phyloP scores from a whole-genome alignment of 176 grass and related monocot species.

The Juncus effusus region DNA sequence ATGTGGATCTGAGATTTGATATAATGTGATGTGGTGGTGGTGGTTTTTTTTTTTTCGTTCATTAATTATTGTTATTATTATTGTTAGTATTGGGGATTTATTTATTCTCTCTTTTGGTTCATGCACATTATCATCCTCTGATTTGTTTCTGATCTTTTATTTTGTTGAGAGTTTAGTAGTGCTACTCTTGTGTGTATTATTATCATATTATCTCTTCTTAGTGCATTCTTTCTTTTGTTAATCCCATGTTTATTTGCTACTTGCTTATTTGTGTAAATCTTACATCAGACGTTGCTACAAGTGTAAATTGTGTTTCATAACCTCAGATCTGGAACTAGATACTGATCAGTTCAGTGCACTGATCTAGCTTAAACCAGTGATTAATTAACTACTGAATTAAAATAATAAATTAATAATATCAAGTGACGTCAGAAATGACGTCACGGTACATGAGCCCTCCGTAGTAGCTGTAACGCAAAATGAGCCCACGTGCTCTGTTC shows the following conservation, averaged over 20 bases:
- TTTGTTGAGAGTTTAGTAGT: constrained; percentile 23
- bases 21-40: not conserved
- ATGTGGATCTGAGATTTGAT: constrained; percentile 10
- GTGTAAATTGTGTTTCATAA: not conserved
- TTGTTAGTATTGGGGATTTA: constrained; percentile 21
- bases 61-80: constrained; percentile 22
- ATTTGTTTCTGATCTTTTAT: constrained; percentile 25
- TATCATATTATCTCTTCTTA: constrained; percentile 18
- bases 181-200: constrained; percentile 26
- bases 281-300: not conserved
- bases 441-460: not conserved
- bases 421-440: constrained; percentile 2
- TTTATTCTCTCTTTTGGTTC: constrained; percentile 23
- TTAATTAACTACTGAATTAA: not conserved
- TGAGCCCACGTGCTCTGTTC: constrained; percentile 1
- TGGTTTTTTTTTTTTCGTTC: constrained; percentile 5
- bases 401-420: not conserved
- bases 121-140: constrained; percentile 22
- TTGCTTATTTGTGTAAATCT: not conserved
- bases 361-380: not conserved
- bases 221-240: constrained; percentile 30
- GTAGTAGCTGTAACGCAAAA: too few species aligned
- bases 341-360: not conserved
- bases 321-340: constrained; percentile 13
- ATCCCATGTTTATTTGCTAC: not conserved